A percentile compares a stretch with the other conserved stretches of the same genome.
phyloP scores from a whole-genome alignment of 805 yeast genomes.

The Wickerhamomyces subpelliculosus region DNA sequence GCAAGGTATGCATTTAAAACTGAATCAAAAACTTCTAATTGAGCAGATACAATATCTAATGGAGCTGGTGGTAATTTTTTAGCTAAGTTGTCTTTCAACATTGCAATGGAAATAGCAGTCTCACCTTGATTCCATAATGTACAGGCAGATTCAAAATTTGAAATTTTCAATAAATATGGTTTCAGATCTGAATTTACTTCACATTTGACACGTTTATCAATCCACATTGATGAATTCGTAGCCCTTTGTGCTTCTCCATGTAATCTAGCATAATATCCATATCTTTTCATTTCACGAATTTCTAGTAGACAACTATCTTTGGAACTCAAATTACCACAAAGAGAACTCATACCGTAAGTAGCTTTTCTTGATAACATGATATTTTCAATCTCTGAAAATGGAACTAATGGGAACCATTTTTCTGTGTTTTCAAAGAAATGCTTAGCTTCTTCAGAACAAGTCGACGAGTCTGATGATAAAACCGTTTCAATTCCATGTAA shows the following conservation, averaged over 20 bases:
- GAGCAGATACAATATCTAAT: conserved; percentile 1
- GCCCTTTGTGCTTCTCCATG: conserved; percentile 40
- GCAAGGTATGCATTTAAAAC: conserved; percentile 37
- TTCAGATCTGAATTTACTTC: not conserved
- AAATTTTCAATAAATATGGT: conserved; percentile 4
- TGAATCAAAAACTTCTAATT: conserved; percentile 15
- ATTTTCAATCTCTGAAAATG: conserved; percentile 33
- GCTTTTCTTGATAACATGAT: conserved; percentile 36
- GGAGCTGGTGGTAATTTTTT: conserved; percentile 4
- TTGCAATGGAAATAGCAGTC: conserved; percentile 48
- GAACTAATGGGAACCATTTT: conserved; percentile 32
- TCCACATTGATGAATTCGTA: conserved; percentile 39
- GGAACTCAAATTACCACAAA: not conserved
- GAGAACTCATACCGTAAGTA: conserved; percentile 14
- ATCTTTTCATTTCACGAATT: conserved; percentile 33
- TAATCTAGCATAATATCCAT: conserved; percentile 34
- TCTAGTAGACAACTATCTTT: conserved; percentile 19
- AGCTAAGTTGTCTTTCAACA: conserved; percentile 31
- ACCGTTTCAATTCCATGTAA: conserved; percentile 10
- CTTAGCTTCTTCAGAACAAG: conserved; percentile 1
- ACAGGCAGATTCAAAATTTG: conserved; percentile 43
- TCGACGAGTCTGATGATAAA: not conserved
- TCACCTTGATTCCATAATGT: conserved; percentile 63
- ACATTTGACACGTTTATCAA: conserved; percentile 31
- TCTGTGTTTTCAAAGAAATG: conserved; percentile 9